Base-by-base conservation (phyloP, 1,284 basidiomycete species). In the Tausonia pullulans region DNA sequence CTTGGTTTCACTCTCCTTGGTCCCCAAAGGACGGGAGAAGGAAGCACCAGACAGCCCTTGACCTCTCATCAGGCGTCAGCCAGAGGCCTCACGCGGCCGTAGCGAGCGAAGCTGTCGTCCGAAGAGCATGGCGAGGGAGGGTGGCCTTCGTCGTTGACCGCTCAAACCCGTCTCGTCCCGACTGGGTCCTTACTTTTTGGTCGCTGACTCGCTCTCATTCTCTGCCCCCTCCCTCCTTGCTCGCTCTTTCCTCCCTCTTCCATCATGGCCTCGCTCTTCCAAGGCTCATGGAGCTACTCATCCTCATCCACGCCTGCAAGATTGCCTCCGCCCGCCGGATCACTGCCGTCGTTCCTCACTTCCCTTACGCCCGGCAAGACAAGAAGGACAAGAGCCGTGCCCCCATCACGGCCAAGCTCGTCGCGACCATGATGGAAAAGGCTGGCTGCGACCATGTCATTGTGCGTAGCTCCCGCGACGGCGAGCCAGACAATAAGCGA, bases 251-350 rank as follows among this genome's bases (percentile, higher is more conserved):
- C 48, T 8, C 39, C 27, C 58, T 64, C 16, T 8, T 60, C 39
- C 10, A 4, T 52, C 56, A 58, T 11, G 63, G 40, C 60, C 50
- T 64, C 14, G 48, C 39, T 13, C 48, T 11, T 39, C 41, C 6
- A 58, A 77, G 76, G 71, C 82, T 96, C 68, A 92, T 95, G 87
- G 93, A 98, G 77, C 83, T 97, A 59, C 95, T 95, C 76, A 98
- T 98, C 76, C 98, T 98, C 94, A 96, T 98, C 72, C 95, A 98
- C 76, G 95, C 96, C 13, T 98, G 96, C 85, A 97, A 96, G 79
- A 94, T 94, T 73, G 89, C 91, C 46, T 94, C 90, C 69, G 94
- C 95, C 62, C 89, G 88, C 74, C 82, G 96, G 69, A 97, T 98
- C 74, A 98, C 95, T 16, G 95, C 95, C 44, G 93, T 98, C 69